A percentile compares a stretch with the other conserved stretches of the same genome.
Evolutionary conservation across 495 filamentous ascomycete genomes (phyloP).

Genomic region (Tuber aestivum): DNA sequence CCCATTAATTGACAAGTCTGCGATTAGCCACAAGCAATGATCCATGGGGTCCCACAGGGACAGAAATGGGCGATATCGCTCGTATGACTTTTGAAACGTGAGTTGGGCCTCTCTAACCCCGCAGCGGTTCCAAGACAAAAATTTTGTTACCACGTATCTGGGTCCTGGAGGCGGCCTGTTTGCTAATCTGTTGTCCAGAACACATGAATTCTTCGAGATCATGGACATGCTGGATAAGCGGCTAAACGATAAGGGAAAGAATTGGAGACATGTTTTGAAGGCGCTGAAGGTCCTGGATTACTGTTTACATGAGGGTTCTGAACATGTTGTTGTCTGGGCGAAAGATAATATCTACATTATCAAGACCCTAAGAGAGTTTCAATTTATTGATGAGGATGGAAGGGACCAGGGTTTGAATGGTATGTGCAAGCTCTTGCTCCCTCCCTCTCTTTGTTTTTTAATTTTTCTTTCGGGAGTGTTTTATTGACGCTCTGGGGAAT

Average conservation of each 20-base stretch:
- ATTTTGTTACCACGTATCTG: constrained; percentile 13
- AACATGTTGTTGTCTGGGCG: constrained; percentile 95
- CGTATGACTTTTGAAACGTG: constrained; percentile 96
- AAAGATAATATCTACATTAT: constrained; percentile 97
- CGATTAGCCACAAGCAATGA: constrained; percentile 91
- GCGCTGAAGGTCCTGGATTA: constrained; percentile 97
- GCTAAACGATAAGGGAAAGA: constrained; percentile 98
- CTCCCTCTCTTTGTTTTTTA: not conserved
- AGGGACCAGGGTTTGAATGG: constrained; percentile 93
- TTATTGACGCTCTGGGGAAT: constrained; percentile 22
- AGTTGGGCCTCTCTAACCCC: constrained; percentile 40
- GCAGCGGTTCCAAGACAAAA: constrained; percentile 15
- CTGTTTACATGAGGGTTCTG: constrained; percentile 93
- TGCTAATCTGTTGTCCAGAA: constrained; percentile 49
- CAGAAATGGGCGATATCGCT: constrained; percentile 98
- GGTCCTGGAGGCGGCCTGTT: constrained; percentile 13
- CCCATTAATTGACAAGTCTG: constrained; percentile 29
- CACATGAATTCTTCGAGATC: constrained; percentile 97
- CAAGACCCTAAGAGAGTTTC: constrained; percentile 95
- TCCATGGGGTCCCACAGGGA: constrained; percentile 96
- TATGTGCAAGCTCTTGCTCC: constrained; percentile 43
- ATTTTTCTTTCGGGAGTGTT: constrained; percentile 13
- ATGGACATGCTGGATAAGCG: constrained; percentile 99
- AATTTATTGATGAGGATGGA: constrained; percentile 90
- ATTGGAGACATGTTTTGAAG: constrained; percentile 98